These are phyloP conservation scores for Nakazawaea holstii DNA, from an alignment of 805 yeast genomes.

Conservation along the genomic window DNA sequence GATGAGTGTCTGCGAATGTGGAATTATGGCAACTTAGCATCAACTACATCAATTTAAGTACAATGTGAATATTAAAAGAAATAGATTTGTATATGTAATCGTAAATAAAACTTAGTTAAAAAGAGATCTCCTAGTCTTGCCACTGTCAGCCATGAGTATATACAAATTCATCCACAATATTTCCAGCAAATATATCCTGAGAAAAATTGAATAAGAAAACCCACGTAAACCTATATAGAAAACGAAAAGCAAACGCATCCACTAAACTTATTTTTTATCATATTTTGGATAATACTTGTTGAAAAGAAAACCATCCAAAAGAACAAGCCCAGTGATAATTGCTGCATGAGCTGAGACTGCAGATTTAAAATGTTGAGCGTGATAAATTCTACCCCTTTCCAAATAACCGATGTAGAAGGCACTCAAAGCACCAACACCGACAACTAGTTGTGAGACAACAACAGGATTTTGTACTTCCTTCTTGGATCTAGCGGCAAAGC, in stretches of 20 bases:
- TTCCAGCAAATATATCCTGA: too few species aligned
- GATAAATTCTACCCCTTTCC: constrained; percentile 23
- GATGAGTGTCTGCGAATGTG: too few species aligned
- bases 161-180: too few species aligned
- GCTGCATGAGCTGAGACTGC: constrained; percentile 27
- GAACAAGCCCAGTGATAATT: constrained; percentile 47
- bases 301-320: constrained; percentile 50
- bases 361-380: constrained; percentile 7
- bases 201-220: too few species aligned
- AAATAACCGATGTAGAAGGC: constrained; percentile 45
- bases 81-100: too few species aligned
- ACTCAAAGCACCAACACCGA: constrained; percentile 40
- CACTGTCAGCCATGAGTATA: too few species aligned
- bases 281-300: constrained; percentile 49
- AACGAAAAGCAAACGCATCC: not conserved
- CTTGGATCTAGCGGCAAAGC: constrained; percentile 18
- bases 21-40: too few species aligned
- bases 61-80: too few species aligned
- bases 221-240: too few species aligned
- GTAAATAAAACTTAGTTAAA: too few species aligned
- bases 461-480: constrained; percentile 59
- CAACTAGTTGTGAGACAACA: constrained; percentile 46
- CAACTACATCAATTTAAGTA: too few species aligned
- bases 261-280: constrained; percentile 30
- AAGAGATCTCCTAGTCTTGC: too few species aligned